phyloP scores from a whole-genome alignment of 257 asterid species.

The Echium plantagineum region DNA sequence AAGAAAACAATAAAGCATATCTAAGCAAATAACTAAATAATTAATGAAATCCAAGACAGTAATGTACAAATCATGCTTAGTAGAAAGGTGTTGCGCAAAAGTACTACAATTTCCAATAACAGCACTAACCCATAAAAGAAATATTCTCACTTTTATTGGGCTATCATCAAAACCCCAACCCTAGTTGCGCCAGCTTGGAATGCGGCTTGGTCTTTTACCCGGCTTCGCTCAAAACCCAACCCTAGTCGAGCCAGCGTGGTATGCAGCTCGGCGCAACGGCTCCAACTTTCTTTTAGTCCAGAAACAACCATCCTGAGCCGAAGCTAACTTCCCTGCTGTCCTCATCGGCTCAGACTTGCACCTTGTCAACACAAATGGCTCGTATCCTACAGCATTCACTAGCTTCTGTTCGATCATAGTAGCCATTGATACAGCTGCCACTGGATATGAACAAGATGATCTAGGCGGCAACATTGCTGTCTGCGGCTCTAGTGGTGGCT shows the following conservation, averaged over 20 bases:
- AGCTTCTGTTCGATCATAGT: constrained; percentile 71
- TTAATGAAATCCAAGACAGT: neutral
- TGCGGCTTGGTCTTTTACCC: constrained; percentile 1
- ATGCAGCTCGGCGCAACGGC: constrained; percentile 58
- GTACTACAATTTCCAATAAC: constrained; percentile 17
- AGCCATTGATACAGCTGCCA: constrained; percentile 40
- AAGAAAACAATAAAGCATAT: neutral
- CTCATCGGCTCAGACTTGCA: constrained; percentile 98
- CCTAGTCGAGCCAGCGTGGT: constrained; percentile 70
- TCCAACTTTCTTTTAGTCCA: constrained; percentile 73
- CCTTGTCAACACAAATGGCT: constrained; percentile 79
- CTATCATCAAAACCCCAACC: too few relatives aligned
- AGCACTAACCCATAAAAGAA: constrained; percentile 10
- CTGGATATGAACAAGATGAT: constrained; percentile 59
- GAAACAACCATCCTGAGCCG: constrained; percentile 54
- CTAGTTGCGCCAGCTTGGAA: neutral
- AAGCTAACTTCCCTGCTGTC: constrained; percentile 66
- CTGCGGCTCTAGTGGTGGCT: constrained; percentile 6
- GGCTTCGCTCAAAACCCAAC: constrained; percentile 56
- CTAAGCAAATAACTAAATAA: neutral
- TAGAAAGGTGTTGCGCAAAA: neutral
- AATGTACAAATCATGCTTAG: neutral
- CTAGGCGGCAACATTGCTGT: constrained; percentile 41
- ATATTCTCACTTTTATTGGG: neutral
- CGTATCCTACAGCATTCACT: constrained; percentile 59